Conservation (phyloP, 495 filamentous ascomycete genomes). For the Hypoxylon perforatum region DNA sequence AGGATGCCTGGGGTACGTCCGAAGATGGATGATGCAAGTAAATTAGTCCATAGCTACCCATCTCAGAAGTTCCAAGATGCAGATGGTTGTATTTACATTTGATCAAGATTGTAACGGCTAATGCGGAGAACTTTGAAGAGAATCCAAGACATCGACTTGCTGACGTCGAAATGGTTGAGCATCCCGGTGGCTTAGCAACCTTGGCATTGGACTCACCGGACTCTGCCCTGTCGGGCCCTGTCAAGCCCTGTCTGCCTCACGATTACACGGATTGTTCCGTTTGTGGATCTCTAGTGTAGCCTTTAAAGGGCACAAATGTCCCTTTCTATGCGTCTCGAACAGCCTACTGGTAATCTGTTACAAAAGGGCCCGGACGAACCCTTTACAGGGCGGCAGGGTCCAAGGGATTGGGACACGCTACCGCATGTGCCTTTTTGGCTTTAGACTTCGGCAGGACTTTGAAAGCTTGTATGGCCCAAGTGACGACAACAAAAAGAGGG, state of each 20-base stretch:
- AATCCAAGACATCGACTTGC: conserved; percentile 5
- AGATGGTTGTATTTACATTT: not conserved
- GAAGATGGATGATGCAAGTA: not conserved
- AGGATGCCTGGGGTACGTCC: too few relatives aligned
- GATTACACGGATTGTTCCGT: conserved; percentile 22
- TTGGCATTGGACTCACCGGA: conserved; percentile 31
- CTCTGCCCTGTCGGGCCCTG: too few relatives aligned
- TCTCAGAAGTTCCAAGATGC: not conserved
- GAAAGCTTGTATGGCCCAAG: not conserved
- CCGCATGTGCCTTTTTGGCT: not conserved
- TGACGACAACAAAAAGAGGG: not conserved
- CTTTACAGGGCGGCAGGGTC: not conserved
- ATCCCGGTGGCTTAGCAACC: conserved; percentile 33
- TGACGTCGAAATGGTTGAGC: conserved; percentile 9
- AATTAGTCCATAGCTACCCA: not conserved
- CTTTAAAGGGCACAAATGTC: conserved; percentile 12
- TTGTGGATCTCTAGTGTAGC: conserved; percentile 16
- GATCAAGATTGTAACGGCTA: not conserved
- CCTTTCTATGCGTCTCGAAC: conserved; percentile 18
- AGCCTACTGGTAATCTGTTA: conserved; percentile 1
- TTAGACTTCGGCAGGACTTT: not conserved
- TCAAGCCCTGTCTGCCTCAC: conserved; percentile 19
- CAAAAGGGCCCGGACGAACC: not conserved
- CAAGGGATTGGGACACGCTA: not conserved
- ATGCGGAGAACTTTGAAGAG: too few relatives aligned